These are phyloP conservation scores for Talaromyces sp. DNA, from an alignment of 2,329 filamentous ascomycete species.

Conservation along the genomic window DNA sequence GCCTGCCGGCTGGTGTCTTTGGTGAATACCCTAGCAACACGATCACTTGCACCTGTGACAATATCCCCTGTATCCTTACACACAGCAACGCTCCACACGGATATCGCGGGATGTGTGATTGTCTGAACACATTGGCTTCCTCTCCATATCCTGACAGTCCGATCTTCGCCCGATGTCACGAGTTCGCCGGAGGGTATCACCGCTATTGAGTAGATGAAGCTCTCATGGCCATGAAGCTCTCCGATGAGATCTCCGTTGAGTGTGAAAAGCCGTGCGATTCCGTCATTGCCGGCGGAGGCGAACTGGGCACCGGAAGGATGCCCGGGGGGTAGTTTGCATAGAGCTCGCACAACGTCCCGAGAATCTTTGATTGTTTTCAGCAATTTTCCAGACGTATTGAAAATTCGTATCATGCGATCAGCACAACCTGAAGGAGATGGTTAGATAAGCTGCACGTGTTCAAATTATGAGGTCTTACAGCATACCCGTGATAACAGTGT, in stretches of 20 bases:
- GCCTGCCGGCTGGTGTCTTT: conserved; percentile 67
- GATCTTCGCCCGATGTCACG: conserved; percentile 87
- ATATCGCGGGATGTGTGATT: conserved; percentile 94
- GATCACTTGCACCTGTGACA: conserved; percentile 88
- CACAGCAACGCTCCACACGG: conserved; percentile 88
- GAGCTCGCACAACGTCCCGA: conserved; percentile 79
- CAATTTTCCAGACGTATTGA: conserved; percentile 63
- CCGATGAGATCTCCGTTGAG: conserved; percentile 71
- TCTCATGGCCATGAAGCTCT: conserved; percentile 83
- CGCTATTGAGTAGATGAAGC: conserved; percentile 86
- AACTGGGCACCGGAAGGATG: conserved; percentile 86
- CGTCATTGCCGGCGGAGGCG: conserved; percentile 91
- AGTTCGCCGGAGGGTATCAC: conserved; percentile 78
- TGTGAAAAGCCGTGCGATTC: conserved; percentile 82
- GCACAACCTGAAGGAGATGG: conserved; percentile 60
- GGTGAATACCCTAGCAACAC: conserved; percentile 79
- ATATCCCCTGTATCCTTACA: conserved; percentile 83
- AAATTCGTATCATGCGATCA: conserved; percentile 84
- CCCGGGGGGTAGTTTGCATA: conserved; percentile 71
- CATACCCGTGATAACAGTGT: conserved; percentile 71
- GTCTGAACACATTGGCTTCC: conserved; percentile 82
- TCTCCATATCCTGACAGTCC: conserved; percentile 88
- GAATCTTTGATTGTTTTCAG: conserved; percentile 65
- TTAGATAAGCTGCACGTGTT: neutral
- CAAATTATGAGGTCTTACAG: neutral